These are phyloP conservation scores for Annona squamosa DNA, from an alignment of 164 flowering plant species.

Conservation along the genomic window DNA sequence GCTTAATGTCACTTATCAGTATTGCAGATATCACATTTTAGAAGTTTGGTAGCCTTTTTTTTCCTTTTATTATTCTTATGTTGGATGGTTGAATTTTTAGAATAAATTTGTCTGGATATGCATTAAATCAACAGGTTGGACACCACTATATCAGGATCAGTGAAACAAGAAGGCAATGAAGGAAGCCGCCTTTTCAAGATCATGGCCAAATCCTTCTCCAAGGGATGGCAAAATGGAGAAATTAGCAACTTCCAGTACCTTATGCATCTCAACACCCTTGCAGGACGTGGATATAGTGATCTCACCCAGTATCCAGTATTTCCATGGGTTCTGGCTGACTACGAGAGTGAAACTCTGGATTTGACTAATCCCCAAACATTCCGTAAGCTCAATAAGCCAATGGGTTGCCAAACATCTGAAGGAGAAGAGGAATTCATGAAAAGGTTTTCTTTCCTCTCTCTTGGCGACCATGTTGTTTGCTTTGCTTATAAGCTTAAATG, in stretches of 20 bases:
- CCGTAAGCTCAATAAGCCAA: conserved; percentile 90
- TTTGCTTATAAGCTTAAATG: background rate
- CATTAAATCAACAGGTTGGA: conserved; percentile 64
- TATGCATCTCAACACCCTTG: conserved; percentile 97
- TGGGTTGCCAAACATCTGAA: conserved; percentile 98
- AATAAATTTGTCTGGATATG: background rate
- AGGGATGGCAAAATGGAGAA: conserved; percentile 99
- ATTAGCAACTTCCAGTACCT: conserved; percentile 98
- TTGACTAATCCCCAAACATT: conserved; percentile 67
- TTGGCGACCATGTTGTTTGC: background rate
- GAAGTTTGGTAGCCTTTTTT: background rate
- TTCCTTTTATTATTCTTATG: background rate
- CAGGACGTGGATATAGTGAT: conserved; percentile 99
- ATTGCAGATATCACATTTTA: background rate
- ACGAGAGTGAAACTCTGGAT: conserved; percentile 81
- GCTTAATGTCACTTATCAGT: background rate
- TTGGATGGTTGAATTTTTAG: background rate
- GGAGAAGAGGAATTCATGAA: conserved; percentile 96
- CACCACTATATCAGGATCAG: conserved; percentile 88
- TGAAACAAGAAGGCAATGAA: conserved; percentile 86
- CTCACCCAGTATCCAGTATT: conserved; percentile 98
- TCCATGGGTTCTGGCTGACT: conserved; percentile 98
- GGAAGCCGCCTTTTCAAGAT: conserved; percentile 90
- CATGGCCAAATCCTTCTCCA: conserved; percentile 94
- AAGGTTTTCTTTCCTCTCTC: conserved; percentile 39